A percentile compares a stretch with the other conserved stretches of the same genome.
These are phyloP conservation scores for Neolecta irregularis DNA, from an alignment of 1,139 yeast genomes.

Conservation along the genomic window DNA sequence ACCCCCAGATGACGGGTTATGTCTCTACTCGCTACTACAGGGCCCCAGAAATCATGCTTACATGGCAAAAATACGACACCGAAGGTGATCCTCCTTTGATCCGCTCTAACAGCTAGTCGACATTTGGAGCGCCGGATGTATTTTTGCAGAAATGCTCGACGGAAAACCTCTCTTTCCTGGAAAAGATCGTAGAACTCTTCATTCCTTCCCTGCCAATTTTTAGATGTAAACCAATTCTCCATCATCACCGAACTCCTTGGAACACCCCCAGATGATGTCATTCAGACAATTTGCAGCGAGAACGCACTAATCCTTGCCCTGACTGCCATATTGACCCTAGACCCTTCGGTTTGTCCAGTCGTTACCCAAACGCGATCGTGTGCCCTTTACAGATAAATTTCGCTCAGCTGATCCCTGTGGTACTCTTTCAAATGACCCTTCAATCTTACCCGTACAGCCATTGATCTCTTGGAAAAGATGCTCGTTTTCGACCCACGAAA, in stretches of 20 bases:
- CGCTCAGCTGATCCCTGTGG: slow-evolving; percentile 62
- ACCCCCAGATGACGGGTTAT: slow-evolving; percentile 98
- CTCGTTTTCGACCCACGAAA: slow-evolving; percentile 86
- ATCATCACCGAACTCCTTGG: slow-evolving; percentile 92
- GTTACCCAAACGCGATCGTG: slow-evolving; percentile 80
- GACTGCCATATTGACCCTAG: slow-evolving; percentile 3
- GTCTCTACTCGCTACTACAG: slow-evolving; percentile 92
- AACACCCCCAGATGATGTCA: slow-evolving; percentile 90
- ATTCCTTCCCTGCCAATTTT: no score
- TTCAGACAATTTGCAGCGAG: slow-evolving; percentile 89
- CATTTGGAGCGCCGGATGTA: slow-evolving; percentile 99
- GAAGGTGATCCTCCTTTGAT: slow-evolving; percentile 33
- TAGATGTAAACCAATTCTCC: slow-evolving; percentile 92
- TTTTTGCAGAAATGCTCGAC: slow-evolving; percentile 95
- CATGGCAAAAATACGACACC: slow-evolving; percentile 98
- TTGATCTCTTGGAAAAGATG: slow-evolving; percentile 78
- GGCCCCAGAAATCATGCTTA: slow-evolving; percentile 97
- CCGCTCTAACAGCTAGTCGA: slow-evolving; percentile 59
- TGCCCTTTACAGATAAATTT: slow-evolving; percentile 73
- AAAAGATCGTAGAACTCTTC: no score
- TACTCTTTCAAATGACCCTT: no score
- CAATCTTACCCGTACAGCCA: no score
- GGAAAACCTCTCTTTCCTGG: slow-evolving; percentile 99
- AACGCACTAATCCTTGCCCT: no score
- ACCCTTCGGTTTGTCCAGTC: slow-evolving; percentile 88